phyloP scores from a whole-genome alignment of 2,329 filamentous ascomycete species.

The Cylindrodendrum hubeiense region DNA sequence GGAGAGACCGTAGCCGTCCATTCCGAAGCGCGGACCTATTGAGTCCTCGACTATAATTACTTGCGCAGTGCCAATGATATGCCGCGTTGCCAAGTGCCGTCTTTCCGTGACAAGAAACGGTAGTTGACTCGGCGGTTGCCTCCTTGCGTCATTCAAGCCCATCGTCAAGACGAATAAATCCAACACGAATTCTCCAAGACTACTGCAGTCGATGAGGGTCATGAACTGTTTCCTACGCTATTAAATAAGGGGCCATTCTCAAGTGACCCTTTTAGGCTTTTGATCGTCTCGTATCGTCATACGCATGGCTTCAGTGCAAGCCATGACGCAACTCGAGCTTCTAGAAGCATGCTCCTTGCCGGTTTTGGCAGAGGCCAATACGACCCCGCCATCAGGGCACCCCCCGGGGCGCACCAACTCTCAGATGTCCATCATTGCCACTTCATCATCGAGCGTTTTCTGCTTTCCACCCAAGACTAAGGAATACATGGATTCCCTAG shows the following conservation, averaged over 20 bases:
- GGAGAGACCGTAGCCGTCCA: background rate
- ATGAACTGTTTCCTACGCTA: slow-evolving; percentile 7
- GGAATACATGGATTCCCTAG: slow-evolving; percentile 64
- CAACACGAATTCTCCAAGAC: background rate
- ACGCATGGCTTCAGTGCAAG: background rate
- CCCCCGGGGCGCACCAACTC: slow-evolving; percentile 15
- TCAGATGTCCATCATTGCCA: slow-evolving; percentile 31
- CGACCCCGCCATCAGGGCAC: slow-evolving; percentile 34
- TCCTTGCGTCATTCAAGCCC: slow-evolving; percentile 23
- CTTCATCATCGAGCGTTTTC: slow-evolving; percentile 32
- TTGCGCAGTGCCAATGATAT: slow-evolving; percentile 27
- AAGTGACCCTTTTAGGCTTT: background rate
- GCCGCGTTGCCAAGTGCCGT: slow-evolving; percentile 37
- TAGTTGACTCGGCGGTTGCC: slow-evolving; percentile 17
- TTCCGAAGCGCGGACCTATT: slow-evolving; percentile 19
- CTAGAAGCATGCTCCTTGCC: slow-evolving; percentile 36
- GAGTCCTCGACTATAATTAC: slow-evolving; percentile 1
- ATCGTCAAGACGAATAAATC: slow-evolving; percentile 21
- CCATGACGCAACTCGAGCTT: slow-evolving; percentile 43
- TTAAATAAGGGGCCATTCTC: background rate
- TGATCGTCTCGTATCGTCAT: slow-evolving; percentile 9
- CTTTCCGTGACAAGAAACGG: slow-evolving; percentile 29
- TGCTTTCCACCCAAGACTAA: slow-evolving; percentile 45
- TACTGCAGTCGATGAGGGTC: no score
- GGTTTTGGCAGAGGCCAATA: slow-evolving; percentile 29